A percentile compares a stretch with the other conserved stretches of the same genome.
Evolutionary conservation across 371 early-diverging fungal genomes (phyloP).

Genomic region (Haplosporangium sp.): DNA sequence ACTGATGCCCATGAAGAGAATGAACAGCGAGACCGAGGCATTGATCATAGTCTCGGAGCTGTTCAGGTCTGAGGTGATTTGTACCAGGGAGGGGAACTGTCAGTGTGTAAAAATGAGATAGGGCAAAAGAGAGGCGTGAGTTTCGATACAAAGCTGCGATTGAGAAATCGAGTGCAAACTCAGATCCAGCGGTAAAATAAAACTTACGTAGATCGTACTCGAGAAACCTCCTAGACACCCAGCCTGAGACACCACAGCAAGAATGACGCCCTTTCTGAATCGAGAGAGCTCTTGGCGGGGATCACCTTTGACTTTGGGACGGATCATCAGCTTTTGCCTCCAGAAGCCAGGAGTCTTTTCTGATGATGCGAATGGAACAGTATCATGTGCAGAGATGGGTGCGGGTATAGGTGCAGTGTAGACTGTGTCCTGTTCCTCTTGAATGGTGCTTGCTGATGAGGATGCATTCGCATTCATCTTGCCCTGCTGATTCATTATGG

Average conservation of each 20-base stretch:
- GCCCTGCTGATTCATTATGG: not conserved
- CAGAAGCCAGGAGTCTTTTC: conserved; percentile 23
- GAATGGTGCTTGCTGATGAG: conserved; percentile 22
- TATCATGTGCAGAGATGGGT: not conserved
- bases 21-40: conserved; percentile 66
- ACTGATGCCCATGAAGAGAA: conserved; percentile 67
- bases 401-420: conserved; percentile 15
- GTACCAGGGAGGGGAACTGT: conserved; percentile 64
- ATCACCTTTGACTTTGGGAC: conserved; percentile 33
- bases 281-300: conserved; percentile 36
- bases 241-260: conserved; percentile 40
- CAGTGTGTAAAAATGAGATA: not conserved
- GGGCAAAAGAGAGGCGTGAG: not conserved
- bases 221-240: conserved; percentile 49
- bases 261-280: conserved; percentile 31
- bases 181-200: not conserved
- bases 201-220: conserved; percentile 49
- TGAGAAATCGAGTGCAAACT: not conserved
- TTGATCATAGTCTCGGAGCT: conserved; percentile 63
- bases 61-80: conserved; percentile 60
- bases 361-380: not conserved
- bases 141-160: too few species aligned
- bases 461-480: conserved; percentile 5
- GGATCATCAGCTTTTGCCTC: conserved; percentile 21
- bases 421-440: conserved; percentile 1